These are phyloP conservation scores for Nigrospora sphaerica DNA, from an alignment of 2,329 filamentous ascomycete species.

Conservation along the genomic window DNA sequence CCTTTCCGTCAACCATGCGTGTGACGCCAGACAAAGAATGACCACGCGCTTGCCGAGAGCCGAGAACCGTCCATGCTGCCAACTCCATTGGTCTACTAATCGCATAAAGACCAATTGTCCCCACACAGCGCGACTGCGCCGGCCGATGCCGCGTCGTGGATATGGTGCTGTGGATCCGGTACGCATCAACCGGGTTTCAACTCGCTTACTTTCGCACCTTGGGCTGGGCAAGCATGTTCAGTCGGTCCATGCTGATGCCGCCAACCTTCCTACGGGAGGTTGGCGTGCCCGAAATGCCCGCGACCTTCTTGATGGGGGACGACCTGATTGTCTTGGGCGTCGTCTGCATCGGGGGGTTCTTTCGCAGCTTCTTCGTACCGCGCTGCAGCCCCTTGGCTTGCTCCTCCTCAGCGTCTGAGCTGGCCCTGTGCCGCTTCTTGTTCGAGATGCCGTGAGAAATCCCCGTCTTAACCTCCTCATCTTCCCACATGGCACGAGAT, in stretches of 20 bases:
- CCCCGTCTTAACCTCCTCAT: constrained; percentile 21
- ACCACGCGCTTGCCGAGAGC: no score
- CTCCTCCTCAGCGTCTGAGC: constrained; percentile 48
- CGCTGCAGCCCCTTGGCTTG: constrained; percentile 38
- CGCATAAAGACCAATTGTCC: no score
- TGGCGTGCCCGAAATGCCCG: constrained; percentile 17
- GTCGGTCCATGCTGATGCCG: constrained; percentile 46
- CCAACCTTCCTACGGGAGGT: constrained; percentile 46
- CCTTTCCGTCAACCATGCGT: no score
- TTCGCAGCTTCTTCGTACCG: constrained; percentile 50
- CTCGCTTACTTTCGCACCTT: constrained; percentile 42
- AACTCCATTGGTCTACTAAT: no score
- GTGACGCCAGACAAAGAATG: background rate
- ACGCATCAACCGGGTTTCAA: no score
- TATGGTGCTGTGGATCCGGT: no score
- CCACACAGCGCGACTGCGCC: no score
- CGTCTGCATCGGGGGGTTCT: constrained; percentile 36
- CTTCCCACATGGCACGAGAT: constrained; percentile 46
- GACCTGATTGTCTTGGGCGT: constrained; percentile 36
- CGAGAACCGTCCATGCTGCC: no score
- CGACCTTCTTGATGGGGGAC: constrained; percentile 27
- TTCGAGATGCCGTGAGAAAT: constrained; percentile 56
- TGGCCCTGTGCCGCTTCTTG: constrained; percentile 58
- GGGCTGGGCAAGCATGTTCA: constrained; percentile 55
- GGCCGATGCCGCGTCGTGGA: no score